These are phyloP conservation scores for Aspergillus sp. DNA, from an alignment of 2,329 filamentous ascomycete genomes.

Conservation along the genomic window DNA sequence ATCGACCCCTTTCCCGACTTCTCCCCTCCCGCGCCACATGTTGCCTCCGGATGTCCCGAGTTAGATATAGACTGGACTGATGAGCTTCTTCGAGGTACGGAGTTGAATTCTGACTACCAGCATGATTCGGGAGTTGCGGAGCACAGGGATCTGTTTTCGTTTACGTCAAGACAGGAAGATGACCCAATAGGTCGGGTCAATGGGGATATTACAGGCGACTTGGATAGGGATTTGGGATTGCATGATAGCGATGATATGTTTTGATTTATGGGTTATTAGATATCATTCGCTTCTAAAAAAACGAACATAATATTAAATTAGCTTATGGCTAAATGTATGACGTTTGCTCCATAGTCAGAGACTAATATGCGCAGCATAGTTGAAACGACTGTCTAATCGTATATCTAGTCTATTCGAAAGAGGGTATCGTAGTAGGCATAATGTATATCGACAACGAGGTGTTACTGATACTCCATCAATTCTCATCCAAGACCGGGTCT, in stretches of 20 bases:
- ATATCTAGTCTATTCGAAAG: no score
- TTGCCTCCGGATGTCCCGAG: conserved; percentile 9
- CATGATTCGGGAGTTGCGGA: conserved; percentile 3
- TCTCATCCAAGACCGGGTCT: no score
- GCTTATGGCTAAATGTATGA: no score
- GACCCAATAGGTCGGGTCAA: conserved; percentile 8
- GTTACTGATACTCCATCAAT: no score
- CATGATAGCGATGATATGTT: conserved; percentile 24
- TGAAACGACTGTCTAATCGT: no score
- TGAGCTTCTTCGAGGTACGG: conserved; percentile 21
- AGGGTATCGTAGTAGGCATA: no score
- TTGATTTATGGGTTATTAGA: conserved; percentile 1
- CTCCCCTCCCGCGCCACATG: conserved; percentile 3
- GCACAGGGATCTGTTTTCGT: conserved; percentile 15
- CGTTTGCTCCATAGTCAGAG: no score
- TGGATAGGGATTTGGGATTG: conserved; percentile 34
- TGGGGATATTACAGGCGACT: conserved; percentile 29
- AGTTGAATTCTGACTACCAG: conserved; percentile 7
- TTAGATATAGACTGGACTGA: conserved; percentile 27
- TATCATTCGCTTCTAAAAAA: no score
- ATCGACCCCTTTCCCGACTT: conserved; percentile 18
- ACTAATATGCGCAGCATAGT: no score
- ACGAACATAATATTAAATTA: no score
- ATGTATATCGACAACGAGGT: no score
- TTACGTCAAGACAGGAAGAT: conserved; percentile 13